Evolutionary conservation across 352 stramenopile species (phyloP).

Genomic region (Blastocystis sp.): DNA sequence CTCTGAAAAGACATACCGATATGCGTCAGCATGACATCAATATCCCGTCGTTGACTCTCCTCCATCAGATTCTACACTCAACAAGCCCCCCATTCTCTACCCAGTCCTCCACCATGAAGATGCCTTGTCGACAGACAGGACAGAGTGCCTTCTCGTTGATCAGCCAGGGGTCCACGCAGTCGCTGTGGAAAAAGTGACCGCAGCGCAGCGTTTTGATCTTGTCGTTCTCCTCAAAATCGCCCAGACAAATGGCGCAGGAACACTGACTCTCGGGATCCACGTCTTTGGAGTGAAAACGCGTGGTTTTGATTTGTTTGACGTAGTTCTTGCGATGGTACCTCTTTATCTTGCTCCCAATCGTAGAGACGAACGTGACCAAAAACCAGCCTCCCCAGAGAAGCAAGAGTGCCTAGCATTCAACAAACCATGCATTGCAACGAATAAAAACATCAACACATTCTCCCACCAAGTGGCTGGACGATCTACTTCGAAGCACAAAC

Average conservation of each 20-base stretch:
- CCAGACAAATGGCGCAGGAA: conserved; percentile 25
- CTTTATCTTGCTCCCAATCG: background rate
- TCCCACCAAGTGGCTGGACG: background rate
- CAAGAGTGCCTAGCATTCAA: background rate
- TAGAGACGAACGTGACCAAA: background rate
- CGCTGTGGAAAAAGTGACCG: conserved; percentile 12
- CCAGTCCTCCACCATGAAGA: background rate
- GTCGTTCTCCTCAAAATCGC: conserved; percentile 27
- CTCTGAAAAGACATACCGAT: background rate
- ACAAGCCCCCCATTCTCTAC: background rate
- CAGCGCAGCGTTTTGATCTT: conserved; percentile 11
- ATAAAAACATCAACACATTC: background rate
- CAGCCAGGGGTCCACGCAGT: conserved; percentile 44
- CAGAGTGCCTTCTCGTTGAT: conserved; percentile 30
- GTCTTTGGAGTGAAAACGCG: background rate
- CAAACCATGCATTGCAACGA: background rate
- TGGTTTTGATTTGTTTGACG: conserved; percentile 5
- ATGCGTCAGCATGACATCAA: conserved; percentile 22
- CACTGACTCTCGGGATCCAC: background rate
- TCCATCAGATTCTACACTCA: conserved; percentile 40
- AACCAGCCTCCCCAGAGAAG: background rate
- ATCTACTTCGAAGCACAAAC: background rate
- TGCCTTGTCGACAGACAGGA: conserved; percentile 24
- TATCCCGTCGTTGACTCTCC: background rate
- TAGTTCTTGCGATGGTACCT: background rate